Evolutionary conservation across 176 grass and related monocot genomes (phyloP), one percentile per base, ranked within the genome.

Genomic region (Oryza coarctata): DNA sequence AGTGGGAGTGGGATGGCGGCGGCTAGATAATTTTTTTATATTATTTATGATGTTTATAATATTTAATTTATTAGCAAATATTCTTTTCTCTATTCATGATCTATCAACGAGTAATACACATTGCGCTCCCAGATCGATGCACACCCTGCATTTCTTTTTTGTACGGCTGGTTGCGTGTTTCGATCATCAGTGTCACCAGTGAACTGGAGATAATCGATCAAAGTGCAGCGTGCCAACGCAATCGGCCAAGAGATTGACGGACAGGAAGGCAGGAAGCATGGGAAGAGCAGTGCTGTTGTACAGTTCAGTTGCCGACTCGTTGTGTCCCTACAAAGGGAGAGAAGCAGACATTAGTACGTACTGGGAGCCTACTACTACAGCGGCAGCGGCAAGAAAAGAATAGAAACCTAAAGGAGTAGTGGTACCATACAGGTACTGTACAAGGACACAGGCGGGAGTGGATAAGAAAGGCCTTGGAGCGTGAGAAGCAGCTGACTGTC

Each of bases 321-420:
- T 75, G 47, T 36, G 49, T 49, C 67, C 69, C 75, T 80, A 60
- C 6, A 79, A 84, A 88, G 63, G 76, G 18, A 1, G 18, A 1
- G 17, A 31, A 45, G 73, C 75, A 79, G 67, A 25, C 58, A n/a
- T n/a, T n/a, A 58, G 40, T 17, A 70, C 17, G 52, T 38, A 38
- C 79, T 79, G 61, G 10, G 30, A 86, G 84, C 74, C 71, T 87
- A 63, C 40, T n/a, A 79, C 77, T 82, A 64, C 79, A 77, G 52
- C 68, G 71, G 29, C 65, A 58, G 72, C 49, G 50, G 73, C 79
- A 77, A 87, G 11, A 87, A 87, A 87, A 87, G 72, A 82, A 87
- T 71, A 70, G 29, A 87, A 68, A 44, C 49, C 63, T 60, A 34
- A 47, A 82, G 49, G 15, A 50, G 58, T 28, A 32, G 38, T 17